A percentile compares a stretch with the other conserved stretches of the same genome.
These are phyloP conservation scores for Bolboschoenoplectus hybrid DNA, from an alignment of 202 grass and related monocot genomes.

Conservation along the genomic window DNA sequence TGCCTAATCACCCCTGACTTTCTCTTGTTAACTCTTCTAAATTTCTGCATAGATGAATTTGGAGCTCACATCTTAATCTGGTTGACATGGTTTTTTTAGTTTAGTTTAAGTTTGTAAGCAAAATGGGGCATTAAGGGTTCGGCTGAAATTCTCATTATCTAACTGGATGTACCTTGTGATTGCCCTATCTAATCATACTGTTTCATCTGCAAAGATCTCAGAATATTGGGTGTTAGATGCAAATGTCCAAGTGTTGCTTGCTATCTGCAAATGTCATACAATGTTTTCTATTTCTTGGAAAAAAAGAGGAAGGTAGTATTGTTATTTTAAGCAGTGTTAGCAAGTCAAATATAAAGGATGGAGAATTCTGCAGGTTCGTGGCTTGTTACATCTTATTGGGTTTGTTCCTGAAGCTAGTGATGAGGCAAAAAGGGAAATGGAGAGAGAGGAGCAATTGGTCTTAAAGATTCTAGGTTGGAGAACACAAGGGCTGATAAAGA, in stretches of 20 bases:
- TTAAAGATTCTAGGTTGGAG: constrained; percentile 91
- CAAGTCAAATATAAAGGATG: neutral
- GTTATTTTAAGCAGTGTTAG: constrained; percentile 10
- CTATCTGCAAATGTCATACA: neutral
- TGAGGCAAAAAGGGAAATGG: constrained; percentile 74
- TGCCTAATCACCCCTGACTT: neutral
- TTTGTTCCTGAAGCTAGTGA: constrained; percentile 69
- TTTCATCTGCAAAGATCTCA: neutral
- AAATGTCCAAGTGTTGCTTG: constrained; percentile 13
- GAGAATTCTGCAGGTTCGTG: constrained; percentile 62
- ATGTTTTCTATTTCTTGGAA: neutral
- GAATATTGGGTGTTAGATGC: neutral
- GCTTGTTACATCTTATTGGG: constrained; percentile 84
- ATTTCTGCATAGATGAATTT: neutral
- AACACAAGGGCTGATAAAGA: constrained; percentile 61
- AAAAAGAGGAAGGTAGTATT: neutral
- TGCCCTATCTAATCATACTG: neutral
- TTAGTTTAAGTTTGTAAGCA: neutral
- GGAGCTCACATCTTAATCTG: constrained; percentile 18
- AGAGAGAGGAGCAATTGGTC: constrained; percentile 77
- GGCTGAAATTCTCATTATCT: constrained; percentile 13
- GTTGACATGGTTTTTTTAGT: neutral
- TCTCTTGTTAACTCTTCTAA: neutral
- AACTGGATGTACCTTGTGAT: neutral
- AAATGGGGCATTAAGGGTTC: neutral